Evolutionary conservation across 371 early-diverging fungal species (phyloP).

Genomic region (Phascolomyces articulosus): DNA sequence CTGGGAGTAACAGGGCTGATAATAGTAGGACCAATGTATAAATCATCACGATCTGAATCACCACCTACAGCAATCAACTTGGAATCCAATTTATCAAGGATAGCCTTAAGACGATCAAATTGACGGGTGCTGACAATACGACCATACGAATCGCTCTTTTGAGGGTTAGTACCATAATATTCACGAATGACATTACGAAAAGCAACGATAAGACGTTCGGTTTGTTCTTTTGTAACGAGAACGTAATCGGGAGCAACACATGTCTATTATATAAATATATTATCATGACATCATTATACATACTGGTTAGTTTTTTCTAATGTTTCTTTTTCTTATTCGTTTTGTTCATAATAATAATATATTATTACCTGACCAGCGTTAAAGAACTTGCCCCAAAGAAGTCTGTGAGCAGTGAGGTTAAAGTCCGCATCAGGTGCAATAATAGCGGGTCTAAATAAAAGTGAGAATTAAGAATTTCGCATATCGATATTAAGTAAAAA

Average conservation of each 20-base stretch:
- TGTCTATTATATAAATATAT: slow-evolving; percentile 66
- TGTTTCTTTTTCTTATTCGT: neutral
- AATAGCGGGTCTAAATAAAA: slow-evolving; percentile 63
- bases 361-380: slow-evolving; percentile 74
- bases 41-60: slow-evolving; percentile 54
- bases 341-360: neutral
- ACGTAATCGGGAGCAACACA: slow-evolving; percentile 91
- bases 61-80: slow-evolving; percentile 59
- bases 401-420: slow-evolving; percentile 65
- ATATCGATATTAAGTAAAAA: no score
- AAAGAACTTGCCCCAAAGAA: slow-evolving; percentile 78
- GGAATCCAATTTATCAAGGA: slow-evolving; percentile 53
- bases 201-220: slow-evolving; percentile 53
- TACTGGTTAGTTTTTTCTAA: no score
- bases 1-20: slow-evolving; percentile 56
- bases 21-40: slow-evolving; percentile 71
- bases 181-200: slow-evolving; percentile 48
- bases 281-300: no score
- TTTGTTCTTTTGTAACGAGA: slow-evolving; percentile 61
- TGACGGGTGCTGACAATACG: slow-evolving; percentile 76
- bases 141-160: slow-evolving; percentile 55
- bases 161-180: slow-evolving; percentile 51
- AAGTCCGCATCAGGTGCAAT: slow-evolving; percentile 74
- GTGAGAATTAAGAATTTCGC: neutral
- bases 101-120: slow-evolving; percentile 60